Percentiles rank a stretch among this genome's conserved stretches.
Conservation (phyloP, 1,284 basidiomycete genomes). For the Ustilago xerochloae region DNA sequence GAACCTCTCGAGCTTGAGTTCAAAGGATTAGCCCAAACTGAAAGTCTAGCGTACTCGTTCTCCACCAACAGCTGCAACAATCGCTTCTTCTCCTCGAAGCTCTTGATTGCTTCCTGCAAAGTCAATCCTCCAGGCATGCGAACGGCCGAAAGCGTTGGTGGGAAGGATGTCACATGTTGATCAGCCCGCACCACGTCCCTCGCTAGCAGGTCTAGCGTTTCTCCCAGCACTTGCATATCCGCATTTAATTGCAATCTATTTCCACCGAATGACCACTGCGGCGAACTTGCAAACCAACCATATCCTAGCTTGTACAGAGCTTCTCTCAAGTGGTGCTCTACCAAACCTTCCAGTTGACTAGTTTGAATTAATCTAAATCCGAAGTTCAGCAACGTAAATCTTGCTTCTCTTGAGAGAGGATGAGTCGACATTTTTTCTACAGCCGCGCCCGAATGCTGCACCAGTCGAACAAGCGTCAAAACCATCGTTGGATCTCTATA, state of each 20-base stretch:
- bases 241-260: constrained; percentile 88
- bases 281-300: constrained; percentile 79
- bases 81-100: constrained; percentile 44
- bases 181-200: constrained; percentile 76
- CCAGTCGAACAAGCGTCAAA: constrained; percentile 82
- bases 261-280: constrained; percentile 88
- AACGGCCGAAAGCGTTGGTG: constrained; percentile 39
- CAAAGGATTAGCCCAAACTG: constrained; percentile 90
- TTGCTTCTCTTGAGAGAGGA: constrained; percentile 86
- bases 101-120: constrained; percentile 39
- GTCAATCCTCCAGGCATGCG: constrained; percentile 51
- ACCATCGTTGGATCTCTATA: constrained; percentile 87
- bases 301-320: constrained; percentile 83
- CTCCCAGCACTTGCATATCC: constrained; percentile 85
- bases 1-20: constrained; percentile 76
- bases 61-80: constrained; percentile 82
- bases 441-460: constrained; percentile 73
- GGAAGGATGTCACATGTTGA: constrained; percentile 55
- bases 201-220: constrained; percentile 82
- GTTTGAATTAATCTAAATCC: constrained; percentile 92
- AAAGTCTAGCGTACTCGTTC: constrained; percentile 86
- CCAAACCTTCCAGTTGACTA: constrained; percentile 83
- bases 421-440: constrained; percentile 78
- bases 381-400: constrained; percentile 89
- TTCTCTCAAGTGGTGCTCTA: constrained; percentile 82